Base-by-base conservation (phyloP, 169 alveolate species). In the Eimeria acervulina region DNA sequence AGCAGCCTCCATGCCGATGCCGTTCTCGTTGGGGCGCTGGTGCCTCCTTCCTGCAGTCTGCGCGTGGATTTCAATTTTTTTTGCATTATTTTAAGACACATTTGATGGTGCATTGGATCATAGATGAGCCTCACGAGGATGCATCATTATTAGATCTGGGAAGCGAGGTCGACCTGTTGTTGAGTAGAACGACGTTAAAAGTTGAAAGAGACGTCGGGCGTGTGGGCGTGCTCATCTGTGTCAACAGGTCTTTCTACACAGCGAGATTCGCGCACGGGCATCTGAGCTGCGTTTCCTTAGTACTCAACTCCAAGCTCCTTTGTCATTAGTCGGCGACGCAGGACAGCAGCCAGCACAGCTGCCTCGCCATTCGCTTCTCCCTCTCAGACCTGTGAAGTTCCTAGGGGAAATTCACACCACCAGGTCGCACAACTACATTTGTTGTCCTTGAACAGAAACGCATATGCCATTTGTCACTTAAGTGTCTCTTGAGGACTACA, bases 221-320 rank as follows among this genome's bases (percentile, higher is more conserved):
- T 70, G 31, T n/a, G 28, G 13, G 13, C 81, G 47, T 70, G 81
- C 51, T 70, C 51, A 70, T 70, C 81, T 70, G 81, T 36, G 81
- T 70, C 81, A 36, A 70, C 81, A 70, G 81, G 81, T 70, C 51
- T 33, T 70, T 70, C 47, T 70, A 70, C 81, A 70, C 81, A 70
- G 81, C 81, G 81, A 70, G 81, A 70, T 51, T 51, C 47, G 33
- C 28, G 15, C 51, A 70, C 81, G 33, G 81, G 81, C 33, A 33
- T 36, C 81, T 70, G 81, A 33, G 81, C 81, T 51, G 1, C 81
- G 81, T 70, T 70, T 12, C 81, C 81, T 13, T 33, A 15, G 51
- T 13, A 33, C 38, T 33, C n/a, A 17, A 17, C 13, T 0, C 28
- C 38, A 1, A 28, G 17, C 33, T 33, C 15, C 81, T 70, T 70